These are phyloP conservation scores for Oenanthe javanica DNA, from an alignment of 140 eudicot genomes.

Conservation along the genomic window DNA sequence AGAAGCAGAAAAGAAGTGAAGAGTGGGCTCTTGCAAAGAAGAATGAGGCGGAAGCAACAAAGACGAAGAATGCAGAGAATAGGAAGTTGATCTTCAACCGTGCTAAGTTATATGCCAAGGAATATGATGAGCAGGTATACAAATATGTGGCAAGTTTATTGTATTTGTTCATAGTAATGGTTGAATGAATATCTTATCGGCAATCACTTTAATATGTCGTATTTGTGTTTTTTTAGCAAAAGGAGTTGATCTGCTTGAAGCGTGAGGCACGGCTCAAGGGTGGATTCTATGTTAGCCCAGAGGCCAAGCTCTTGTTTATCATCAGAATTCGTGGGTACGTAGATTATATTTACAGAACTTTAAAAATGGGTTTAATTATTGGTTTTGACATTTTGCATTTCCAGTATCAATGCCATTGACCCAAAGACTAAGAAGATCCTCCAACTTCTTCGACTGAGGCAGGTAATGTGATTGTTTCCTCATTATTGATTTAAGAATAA, in stretches of 20 bases:
- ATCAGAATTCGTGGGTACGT: conserved; percentile 68
- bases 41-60: conserved; percentile 36
- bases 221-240: conserved; percentile 29
- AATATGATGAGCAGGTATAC: conserved; percentile 58
- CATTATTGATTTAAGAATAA: background rate
- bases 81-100: conserved; percentile 60
- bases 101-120: conserved; percentile 60
- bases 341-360: background rate
- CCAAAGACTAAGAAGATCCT: conserved; percentile 74
- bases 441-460: conserved; percentile 83
- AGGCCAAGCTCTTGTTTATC: conserved; percentile 73
- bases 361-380: too few relatives aligned
- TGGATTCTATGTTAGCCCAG: conserved; percentile 81
- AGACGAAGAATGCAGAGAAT: conserved; percentile 61
- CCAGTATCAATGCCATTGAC: conserved; percentile 73
- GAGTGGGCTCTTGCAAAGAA: conserved; percentile 73
- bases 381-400: conserved; percentile 12
- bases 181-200: background rate
- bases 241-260: conserved; percentile 56
- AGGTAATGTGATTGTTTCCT: conserved; percentile 29
- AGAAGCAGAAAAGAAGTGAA: conserved; percentile 78
- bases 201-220: too few relatives aligned
- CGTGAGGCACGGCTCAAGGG: conserved; percentile 84
- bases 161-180: background rate
- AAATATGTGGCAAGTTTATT: background rate